Evolutionary conservation across 2,329 filamentous ascomycete genomes (phyloP).

Genomic region (Grosmannia penicillata): DNA sequence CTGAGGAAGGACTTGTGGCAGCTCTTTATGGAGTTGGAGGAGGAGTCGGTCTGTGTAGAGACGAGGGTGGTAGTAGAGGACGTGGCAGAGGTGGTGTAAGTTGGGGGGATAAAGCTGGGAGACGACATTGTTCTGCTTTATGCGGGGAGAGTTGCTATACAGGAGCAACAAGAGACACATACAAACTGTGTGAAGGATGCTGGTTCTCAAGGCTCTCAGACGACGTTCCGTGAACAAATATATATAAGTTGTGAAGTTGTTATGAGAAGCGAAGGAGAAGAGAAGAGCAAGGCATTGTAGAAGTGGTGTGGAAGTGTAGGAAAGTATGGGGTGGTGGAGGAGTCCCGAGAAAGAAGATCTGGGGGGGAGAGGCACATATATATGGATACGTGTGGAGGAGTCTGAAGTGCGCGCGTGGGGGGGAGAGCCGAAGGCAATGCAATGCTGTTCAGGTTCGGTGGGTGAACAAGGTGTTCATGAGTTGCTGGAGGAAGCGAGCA

Average conservation of each 20-base stretch:
- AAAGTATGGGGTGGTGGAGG: too few species aligned
- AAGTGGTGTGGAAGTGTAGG: not conserved
- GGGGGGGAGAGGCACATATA: not conserved
- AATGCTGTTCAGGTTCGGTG: too few species aligned
- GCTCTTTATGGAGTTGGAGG: not conserved
- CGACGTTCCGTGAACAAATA: not conserved
- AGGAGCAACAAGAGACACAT: not conserved
- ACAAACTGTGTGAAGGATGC: not conserved
- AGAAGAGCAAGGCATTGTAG: conserved; percentile 7
- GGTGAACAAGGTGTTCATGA: too few species aligned
- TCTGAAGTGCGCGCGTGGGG: too few species aligned
- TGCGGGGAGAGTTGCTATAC: not conserved
- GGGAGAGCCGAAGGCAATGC: too few species aligned
- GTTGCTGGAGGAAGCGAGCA: too few species aligned
- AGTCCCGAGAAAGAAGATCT: not conserved
- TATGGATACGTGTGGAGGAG: not conserved
- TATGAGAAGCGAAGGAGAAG: conserved; percentile 3
- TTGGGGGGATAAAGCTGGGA: not conserved
- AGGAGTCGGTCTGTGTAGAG: not conserved
- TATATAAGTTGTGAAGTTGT: not conserved
- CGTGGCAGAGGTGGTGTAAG: not conserved
- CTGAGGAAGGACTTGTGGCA: not conserved
- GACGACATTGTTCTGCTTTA: not conserved
- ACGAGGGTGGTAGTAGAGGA: conserved; percentile 2
- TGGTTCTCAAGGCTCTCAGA: not conserved